Base-by-base conservation (phyloP, 441 rosid genomes). In the Gossypium davidsonii region DNA sequence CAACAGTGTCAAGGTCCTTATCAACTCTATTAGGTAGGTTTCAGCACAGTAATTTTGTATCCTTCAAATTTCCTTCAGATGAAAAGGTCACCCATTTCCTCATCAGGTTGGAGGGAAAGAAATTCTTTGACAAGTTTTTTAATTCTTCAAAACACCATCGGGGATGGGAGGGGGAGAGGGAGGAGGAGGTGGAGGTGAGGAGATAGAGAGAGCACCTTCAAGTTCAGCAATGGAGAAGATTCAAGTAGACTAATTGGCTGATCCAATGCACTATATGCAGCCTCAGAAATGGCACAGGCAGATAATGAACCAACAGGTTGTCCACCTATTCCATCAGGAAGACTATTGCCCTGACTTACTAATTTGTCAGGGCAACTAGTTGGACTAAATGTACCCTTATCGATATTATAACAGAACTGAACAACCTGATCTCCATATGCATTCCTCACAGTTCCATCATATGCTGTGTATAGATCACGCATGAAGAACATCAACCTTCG, bases 221-320 rank as follows among this genome's bases (percentile, higher is more conserved):
- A 85, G 79, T 93, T 96, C 46, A 96, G 86, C 64, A 96, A 78
- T 0, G 99, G 98, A 2, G 98, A 93, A 74, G 90, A 88, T 87
- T 96, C 94, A 59, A 93, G 96, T 67, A 91, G 83, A 83, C 98
- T 93, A 20, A 96, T 74, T 2, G 99, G 99, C 57, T 96, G 98
- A 79, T 93, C 99, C 53, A 96, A 79, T 23, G 99, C 97, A 78
- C 99, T 90, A 74, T 96, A 96, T 51, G 99, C 98, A 39, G 98
- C 97, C 84, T 96, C 99, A 3, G 98, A 85, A 61, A 96, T 66
- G 17, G 99, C 91, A 81, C 92, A 92, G 76, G 98, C 98, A 34
- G 97, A 85, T 51, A 86, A 74, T 42, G 98, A 83, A 17, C 99
- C 99, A 10, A 91, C 93, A 66, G 98, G 90, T 70, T 87, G 86